phyloP scores from a whole-genome alignment of 495 filamentous ascomycete species.

The Hyaloscypha variabilis region DNA sequence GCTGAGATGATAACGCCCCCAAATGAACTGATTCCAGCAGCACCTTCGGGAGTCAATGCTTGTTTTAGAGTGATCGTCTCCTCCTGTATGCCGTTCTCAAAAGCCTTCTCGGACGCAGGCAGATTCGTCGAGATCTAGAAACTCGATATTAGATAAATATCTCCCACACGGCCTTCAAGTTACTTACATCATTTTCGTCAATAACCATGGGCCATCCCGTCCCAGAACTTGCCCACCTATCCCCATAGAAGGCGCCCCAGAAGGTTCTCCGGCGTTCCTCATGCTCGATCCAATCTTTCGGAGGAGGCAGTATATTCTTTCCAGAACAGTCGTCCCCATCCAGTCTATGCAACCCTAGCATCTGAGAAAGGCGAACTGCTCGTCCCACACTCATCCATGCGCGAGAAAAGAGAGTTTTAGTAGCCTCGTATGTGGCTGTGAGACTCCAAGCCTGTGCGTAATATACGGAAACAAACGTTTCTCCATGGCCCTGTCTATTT shows the following conservation, averaged over 20 bases:
- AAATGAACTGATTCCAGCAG: slow-evolving; percentile 71
- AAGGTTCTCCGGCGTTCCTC: slow-evolving; percentile 92
- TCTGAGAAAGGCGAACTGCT: slow-evolving; percentile 72
- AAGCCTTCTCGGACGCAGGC: slow-evolving; percentile 81
- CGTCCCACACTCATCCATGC: slow-evolving; percentile 91
- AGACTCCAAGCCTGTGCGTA: slow-evolving; percentile 83
- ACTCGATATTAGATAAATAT: slow-evolving; percentile 2
- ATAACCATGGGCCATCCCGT: slow-evolving; percentile 96
- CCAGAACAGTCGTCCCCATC: slow-evolving; percentile 74
- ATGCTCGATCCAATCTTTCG: slow-evolving; percentile 88
- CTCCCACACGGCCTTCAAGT: slow-evolving; percentile 63
- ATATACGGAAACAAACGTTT: slow-evolving; percentile 76
- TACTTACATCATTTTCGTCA: slow-evolving; percentile 74
- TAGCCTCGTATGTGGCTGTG: slow-evolving; percentile 85
- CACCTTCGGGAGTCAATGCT: slow-evolving; percentile 68
- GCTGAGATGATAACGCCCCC: slow-evolving; percentile 82
- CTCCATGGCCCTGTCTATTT: slow-evolving; percentile 63
- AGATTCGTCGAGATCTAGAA: slow-evolving; percentile 74
- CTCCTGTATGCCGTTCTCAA: slow-evolving; percentile 71
- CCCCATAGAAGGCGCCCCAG: slow-evolving; percentile 87
- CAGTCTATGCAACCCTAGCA: slow-evolving; percentile 90
- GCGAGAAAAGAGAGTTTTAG: slow-evolving; percentile 93
- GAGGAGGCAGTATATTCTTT: slow-evolving; percentile 82
- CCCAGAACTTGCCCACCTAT: slow-evolving; percentile 92
- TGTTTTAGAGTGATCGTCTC: slow-evolving; percentile 67